A percentile compares a stretch with the other conserved stretches of the same genome.
These are phyloP conservation scores for Austroboletus novae-zelandiae DNA, from an alignment of 1,284 basidiomycete species.

Conservation along the genomic window DNA sequence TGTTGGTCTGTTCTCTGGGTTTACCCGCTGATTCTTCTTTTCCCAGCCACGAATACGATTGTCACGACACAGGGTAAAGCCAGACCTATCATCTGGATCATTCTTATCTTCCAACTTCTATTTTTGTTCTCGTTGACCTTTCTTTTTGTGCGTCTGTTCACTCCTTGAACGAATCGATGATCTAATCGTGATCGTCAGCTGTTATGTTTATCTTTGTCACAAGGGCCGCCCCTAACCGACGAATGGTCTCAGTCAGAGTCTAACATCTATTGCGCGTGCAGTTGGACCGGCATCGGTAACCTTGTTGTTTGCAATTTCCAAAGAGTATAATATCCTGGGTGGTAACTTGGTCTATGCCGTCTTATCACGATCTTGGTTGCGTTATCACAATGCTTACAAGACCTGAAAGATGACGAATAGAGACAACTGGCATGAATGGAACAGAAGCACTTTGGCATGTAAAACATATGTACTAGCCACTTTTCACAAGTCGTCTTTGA, in stretches of 20 bases:
- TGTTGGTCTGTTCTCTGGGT: conserved; percentile 47
- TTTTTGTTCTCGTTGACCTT: conserved; percentile 26
- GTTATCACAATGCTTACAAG: conserved; percentile 21
- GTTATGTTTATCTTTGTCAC: conserved; percentile 34
- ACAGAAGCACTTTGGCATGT: too few relatives aligned
- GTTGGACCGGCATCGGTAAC: conserved; percentile 42
- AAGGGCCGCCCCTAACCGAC: conserved; percentile 28
- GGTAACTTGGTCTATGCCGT: conserved; percentile 38
- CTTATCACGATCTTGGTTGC: conserved; percentile 13
- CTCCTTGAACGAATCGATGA: background rate
- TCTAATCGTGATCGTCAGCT: conserved; percentile 20
- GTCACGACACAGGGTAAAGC: conserved; percentile 19
- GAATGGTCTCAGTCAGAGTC: too few relatives aligned
- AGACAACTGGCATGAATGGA: too few relatives aligned
- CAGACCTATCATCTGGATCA: conserved; percentile 27
- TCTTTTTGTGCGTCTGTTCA: conserved; percentile 25
- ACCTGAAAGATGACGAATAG: conserved; percentile 6
- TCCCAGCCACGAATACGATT: conserved; percentile 53
- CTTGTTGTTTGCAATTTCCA: conserved; percentile 38
- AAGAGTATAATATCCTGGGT: conserved; percentile 31
- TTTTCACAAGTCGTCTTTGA: too few relatives aligned
- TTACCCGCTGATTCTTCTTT: conserved; percentile 50
- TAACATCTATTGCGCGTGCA: too few relatives aligned
- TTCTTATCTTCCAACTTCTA: conserved; percentile 29
- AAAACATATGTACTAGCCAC: too few relatives aligned